Percentiles rank a stretch among this genome's conserved stretches.
These are phyloP conservation scores for Pseudevernia furfuracea DNA, from an alignment of 495 filamentous ascomycete genomes.

Conservation along the genomic window DNA sequence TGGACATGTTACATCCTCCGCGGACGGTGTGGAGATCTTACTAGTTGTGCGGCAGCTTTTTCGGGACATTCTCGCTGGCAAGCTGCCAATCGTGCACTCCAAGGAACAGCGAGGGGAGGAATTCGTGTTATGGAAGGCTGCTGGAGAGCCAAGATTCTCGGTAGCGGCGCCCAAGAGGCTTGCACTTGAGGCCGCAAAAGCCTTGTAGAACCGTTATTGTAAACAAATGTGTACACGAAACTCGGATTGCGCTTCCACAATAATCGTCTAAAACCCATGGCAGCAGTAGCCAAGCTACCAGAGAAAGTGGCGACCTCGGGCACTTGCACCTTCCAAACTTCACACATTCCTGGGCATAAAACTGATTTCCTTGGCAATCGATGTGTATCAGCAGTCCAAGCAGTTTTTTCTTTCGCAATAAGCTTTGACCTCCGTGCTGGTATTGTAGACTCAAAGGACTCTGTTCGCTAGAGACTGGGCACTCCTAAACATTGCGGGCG, in stretches of 20 bases:
- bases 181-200: slow-evolving; percentile 26
- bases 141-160: slow-evolving; percentile 25
- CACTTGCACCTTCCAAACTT: not conserved
- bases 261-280: not conserved
- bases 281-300: not conserved
- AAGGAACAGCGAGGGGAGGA: slow-evolving; percentile 25
- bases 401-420: not conserved
- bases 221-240: not conserved
- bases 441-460: not conserved
- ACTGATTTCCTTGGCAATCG: not conserved
- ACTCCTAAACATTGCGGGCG: not conserved
- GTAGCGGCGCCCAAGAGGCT: slow-evolving; percentile 28
- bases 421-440: not conserved
- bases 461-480: too few relatives aligned
- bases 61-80: slow-evolving; percentile 24
- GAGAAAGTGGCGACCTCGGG: not conserved
- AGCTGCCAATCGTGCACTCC: slow-evolving; percentile 22
- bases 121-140: slow-evolving; percentile 27
- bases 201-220: not conserved
- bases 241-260: too few relatives aligned
- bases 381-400: not conserved
- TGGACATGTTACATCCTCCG: slow-evolving; percentile 29
- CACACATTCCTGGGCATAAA: too few relatives aligned
- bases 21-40: slow-evolving; percentile 27
- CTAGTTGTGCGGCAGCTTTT: slow-evolving; percentile 24